These are phyloP conservation scores for Claviceps maximensis DNA, from an alignment of 2,329 filamentous ascomycete species.

Conservation along the genomic window DNA sequence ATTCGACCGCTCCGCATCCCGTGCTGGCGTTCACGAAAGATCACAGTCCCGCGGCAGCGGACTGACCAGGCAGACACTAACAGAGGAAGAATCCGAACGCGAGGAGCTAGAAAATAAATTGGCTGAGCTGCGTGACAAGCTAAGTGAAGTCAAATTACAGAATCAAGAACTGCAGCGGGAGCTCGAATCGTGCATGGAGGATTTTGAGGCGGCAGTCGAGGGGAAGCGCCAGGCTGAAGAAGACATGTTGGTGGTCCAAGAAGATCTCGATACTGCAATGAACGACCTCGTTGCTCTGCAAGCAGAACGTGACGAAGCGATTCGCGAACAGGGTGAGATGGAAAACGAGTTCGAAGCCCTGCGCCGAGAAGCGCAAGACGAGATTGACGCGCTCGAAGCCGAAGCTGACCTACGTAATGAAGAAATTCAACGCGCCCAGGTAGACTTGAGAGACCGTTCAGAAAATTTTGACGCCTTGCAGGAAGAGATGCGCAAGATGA, in stretches of 20 bases:
- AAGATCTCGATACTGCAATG: constrained; percentile 66
- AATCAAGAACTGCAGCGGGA: constrained; percentile 82
- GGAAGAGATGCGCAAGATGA: constrained; percentile 84
- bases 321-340: constrained; percentile 49
- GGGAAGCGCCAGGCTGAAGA: constrained; percentile 48
- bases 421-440: constrained; percentile 55
- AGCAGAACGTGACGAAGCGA: constrained; percentile 72
- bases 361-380: constrained; percentile 49
- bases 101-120: constrained; percentile 79
- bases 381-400: constrained; percentile 53
- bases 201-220: constrained; percentile 61
- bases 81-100: constrained; percentile 59
- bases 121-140: constrained; percentile 70
- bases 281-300: constrained; percentile 71
- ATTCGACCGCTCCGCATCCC: constrained; percentile 84
- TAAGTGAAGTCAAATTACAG: constrained; percentile 74
- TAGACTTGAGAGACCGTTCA: constrained; percentile 59
- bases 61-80: constrained; percentile 47
- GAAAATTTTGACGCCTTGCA: constrained; percentile 90
- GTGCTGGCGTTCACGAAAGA: constrained; percentile 55
- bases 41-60: constrained; percentile 64
- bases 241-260: constrained; percentile 51
- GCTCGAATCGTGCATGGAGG: constrained; percentile 63
- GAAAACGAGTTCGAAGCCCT: constrained; percentile 49
- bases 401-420: constrained; percentile 61